A percentile compares a stretch with the other conserved stretches of the same genome.
Evolutionary conservation across 1,284 basidiomycete genomes (phyloP).

Genomic region (Ustilago lituana): DNA sequence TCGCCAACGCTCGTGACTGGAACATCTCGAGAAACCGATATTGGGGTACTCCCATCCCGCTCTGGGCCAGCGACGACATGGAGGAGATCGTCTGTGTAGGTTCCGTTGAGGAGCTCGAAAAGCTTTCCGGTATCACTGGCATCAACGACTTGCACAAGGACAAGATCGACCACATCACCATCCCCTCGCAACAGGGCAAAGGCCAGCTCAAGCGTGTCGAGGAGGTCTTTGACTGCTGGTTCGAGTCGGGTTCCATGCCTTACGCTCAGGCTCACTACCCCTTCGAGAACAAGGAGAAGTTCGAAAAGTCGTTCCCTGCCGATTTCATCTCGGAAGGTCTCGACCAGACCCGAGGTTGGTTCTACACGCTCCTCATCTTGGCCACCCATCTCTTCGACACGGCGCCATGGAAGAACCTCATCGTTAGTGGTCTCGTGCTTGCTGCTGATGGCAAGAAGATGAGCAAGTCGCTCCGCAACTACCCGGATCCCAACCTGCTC

Average conservation of each 20-base stretch:
- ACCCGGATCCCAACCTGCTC: slow-evolving; percentile 93
- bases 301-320: slow-evolving; percentile 87
- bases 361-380: slow-evolving; percentile 96
- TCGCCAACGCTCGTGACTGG: slow-evolving; percentile 97
- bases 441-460: slow-evolving; percentile 99
- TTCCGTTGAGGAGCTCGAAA: slow-evolving; percentile 88
- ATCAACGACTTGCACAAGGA: slow-evolving; percentile 95
- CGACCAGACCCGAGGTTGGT: slow-evolving; percentile 83
- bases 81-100: slow-evolving; percentile 91
- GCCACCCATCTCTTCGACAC: slow-evolving; percentile 91
- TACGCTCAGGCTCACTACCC: slow-evolving; percentile 98
- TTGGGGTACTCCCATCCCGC: slow-evolving; percentile 97
- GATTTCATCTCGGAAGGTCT: slow-evolving; percentile 97
- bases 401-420: slow-evolving; percentile 98
- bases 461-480: slow-evolving; percentile 98
- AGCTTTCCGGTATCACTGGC: slow-evolving; percentile 82
- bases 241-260: slow-evolving; percentile 99
- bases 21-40: slow-evolving; percentile 98
- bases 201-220: slow-evolving; percentile 87
- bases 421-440: slow-evolving; percentile 93
- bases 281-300: slow-evolving; percentile 91
- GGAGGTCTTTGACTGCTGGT: slow-evolving; percentile 99
- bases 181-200: slow-evolving; percentile 90
- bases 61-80: slow-evolving; percentile 94
- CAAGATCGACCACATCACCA: slow-evolving; percentile 93